phyloP scores from a whole-genome alignment of 768 basidiomycete species.

The Suillus placidus region DNA sequence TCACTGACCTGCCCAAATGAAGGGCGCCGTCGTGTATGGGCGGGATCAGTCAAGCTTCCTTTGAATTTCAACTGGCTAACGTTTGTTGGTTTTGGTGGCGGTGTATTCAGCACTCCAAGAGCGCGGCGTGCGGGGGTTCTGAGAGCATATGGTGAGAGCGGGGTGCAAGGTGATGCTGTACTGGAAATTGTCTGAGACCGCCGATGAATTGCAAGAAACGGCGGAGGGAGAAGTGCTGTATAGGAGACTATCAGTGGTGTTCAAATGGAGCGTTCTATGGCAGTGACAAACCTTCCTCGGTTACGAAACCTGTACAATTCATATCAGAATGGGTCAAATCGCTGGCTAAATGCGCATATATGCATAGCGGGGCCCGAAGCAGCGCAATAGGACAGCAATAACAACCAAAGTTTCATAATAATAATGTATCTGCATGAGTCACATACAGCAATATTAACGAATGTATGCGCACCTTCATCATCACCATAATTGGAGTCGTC shows the following conservation, averaged over 20 bases:
- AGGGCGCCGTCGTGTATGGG: conserved; percentile 47
- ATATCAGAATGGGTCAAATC: conserved; percentile 51
- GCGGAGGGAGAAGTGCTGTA: conserved; percentile 58
- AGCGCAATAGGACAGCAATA: background rate
- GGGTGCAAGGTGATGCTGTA: conserved; percentile 36
- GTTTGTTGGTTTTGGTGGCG: conserved; percentile 65
- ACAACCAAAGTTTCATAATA: conserved; percentile 15
- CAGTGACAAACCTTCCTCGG: conserved; percentile 50
- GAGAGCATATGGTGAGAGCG: conserved; percentile 30
- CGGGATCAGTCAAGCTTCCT: conserved; percentile 74
- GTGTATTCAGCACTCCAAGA: conserved; percentile 50
- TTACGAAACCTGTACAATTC: conserved; percentile 49
- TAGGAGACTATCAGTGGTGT: conserved; percentile 22
- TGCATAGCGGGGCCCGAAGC: conserved; percentile 20
- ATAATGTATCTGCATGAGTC: conserved; percentile 18
- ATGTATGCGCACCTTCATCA: conserved; percentile 50
- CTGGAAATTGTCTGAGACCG: conserved; percentile 65
- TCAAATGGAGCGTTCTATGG: conserved; percentile 20
- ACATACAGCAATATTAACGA: conserved; percentile 12
- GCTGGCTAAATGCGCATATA: conserved; percentile 54
- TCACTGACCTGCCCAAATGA: conserved; percentile 43
- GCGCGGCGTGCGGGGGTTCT: conserved; percentile 39
- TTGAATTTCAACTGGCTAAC: conserved; percentile 61
- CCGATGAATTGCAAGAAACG: conserved; percentile 56
- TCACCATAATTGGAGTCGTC: conserved; percentile 42